Evolutionary conservation across 192 early-diverging fungal species (phyloP), one percentile per base, ranked within the genome.

Genomic region (Oehlia diaphana): DNA sequence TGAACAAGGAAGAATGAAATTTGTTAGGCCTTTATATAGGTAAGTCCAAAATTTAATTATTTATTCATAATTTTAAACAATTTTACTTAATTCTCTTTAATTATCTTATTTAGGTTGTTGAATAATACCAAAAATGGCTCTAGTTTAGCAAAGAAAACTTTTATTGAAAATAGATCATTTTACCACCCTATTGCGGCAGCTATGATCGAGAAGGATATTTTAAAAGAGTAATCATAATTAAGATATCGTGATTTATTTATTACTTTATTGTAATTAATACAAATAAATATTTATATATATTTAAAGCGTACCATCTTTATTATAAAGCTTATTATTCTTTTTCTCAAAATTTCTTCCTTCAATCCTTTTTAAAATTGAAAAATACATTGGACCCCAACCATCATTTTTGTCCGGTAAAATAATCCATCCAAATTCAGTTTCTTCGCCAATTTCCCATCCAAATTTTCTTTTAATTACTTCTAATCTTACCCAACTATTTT

Each of bases 1-100:
- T n/a, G 87, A 90, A 62, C 94, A 96, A 81, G 98, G 98, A 2
- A 87, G 97, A 66, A 97, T 99, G 97, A 97, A 97, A 87, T 97
- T 90, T 83, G 92, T 93, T 5, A 47, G 95, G 16, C 95, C 96
- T 37, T 85, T 99, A 26, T 97, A 94, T 81, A 79, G 84, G 83
- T 82, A 26, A 79, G 80, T 58, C 10, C n/a, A 44, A 76, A 58
- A 53, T 42, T 28, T 28, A 64, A 63, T 42, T 63, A 37, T 37
- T 37, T 37, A 37, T 37, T 63, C n/a, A 44, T 21, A 35, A 37
- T 39, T 2, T 6, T 39, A 74, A 21, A 8, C 35, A 16, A 3
- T 2, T 33, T 62, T 12, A 6, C 10, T 74, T 35, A 37, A 75
- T 31, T 61, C 0, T 9, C 7, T 63, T n/a, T 23, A 19, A 37